Conservation (phyloP, 371 early-diverging fungal species). For the Entomophthora muscae region DNA sequence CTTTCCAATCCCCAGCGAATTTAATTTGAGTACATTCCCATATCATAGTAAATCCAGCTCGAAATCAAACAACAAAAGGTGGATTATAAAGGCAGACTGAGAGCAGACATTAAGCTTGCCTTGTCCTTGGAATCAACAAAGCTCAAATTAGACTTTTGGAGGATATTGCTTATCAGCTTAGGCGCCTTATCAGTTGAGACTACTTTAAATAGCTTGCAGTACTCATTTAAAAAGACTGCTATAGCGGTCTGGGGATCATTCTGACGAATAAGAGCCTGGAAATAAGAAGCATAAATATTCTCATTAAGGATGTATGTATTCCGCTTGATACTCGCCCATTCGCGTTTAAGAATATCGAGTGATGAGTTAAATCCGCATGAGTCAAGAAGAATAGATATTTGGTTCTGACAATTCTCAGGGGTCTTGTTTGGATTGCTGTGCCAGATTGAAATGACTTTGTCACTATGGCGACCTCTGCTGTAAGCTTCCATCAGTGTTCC, state of each 20-base stretch:
- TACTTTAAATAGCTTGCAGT: not conserved
- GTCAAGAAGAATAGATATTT: conserved; percentile 1
- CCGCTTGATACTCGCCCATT: conserved; percentile 1
- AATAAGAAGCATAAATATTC: conserved; percentile 5
- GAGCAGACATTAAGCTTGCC: no score
- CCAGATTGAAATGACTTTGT: not conserved
- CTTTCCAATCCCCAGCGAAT: no score
- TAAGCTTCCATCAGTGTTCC: conserved; percentile 1
- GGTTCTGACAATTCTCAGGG: conserved; percentile 1
- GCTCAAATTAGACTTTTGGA: no score
- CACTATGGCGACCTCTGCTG: not conserved
- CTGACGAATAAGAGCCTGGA: conserved; percentile 1
- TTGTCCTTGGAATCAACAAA: no score
- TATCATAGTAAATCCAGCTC: no score
- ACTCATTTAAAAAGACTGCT: not conserved
- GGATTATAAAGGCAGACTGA: no score
- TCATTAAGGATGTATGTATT: not conserved
- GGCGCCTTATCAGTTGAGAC: not conserved
- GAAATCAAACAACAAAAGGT: no score
- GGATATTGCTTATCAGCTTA: not conserved
- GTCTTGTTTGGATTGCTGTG: not conserved
- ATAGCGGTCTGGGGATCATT: not conserved
- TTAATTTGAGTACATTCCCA: no score
- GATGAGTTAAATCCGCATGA: not conserved
- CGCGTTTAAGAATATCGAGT: not conserved